phyloP scores from a whole-genome alignment of 257 asterid species.

The Euphrasia confusa region DNA sequence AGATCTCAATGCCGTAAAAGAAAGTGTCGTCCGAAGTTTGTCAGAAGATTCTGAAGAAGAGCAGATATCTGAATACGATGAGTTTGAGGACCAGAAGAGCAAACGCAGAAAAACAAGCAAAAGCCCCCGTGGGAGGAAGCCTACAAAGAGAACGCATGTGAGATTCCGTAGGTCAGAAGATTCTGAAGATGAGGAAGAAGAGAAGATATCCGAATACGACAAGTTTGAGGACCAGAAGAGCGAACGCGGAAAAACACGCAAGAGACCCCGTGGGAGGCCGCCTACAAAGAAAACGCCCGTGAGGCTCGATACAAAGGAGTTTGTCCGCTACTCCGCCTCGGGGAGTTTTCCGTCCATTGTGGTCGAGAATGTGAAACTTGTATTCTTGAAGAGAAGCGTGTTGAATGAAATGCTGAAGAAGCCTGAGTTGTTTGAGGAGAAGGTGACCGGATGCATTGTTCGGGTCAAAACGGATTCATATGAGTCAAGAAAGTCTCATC shows the following conservation, averaged over 20 bases:
- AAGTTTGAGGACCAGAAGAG: conserved; percentile 22
- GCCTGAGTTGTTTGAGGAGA: conserved; percentile 55
- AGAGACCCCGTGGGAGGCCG: conserved; percentile 30
- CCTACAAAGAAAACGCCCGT: conserved; percentile 17
- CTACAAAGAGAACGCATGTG: conserved; percentile 15
- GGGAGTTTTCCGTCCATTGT: conserved; percentile 50
- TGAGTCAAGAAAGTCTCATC: conserved; percentile 43
- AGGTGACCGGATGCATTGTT: conserved; percentile 67
- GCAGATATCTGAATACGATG: conserved; percentile 41
- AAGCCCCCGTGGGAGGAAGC: conserved; percentile 29
- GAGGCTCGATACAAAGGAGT: conserved; percentile 42
- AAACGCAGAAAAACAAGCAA: conserved; percentile 27
- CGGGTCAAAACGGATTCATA: conserved; percentile 51
- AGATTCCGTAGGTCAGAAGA: conserved; percentile 29
- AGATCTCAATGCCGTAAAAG: conserved; percentile 42
- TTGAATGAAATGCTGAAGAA: conserved; percentile 46
- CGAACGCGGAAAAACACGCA: conserved; percentile 26
- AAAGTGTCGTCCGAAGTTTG: conserved; percentile 28
- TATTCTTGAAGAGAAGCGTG: conserved; percentile 69
- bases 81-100: conserved; percentile 20
- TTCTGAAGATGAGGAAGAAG: conserved; percentile 31
- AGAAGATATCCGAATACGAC: conserved; percentile 40
- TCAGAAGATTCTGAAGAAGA: conserved; percentile 39
- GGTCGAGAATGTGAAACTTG: conserved; percentile 66
- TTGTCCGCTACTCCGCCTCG: conserved; percentile 67